phyloP scores from a whole-genome alignment of 2,329 filamentous ascomycete species.

The Colletotrichum shisoi region DNA sequence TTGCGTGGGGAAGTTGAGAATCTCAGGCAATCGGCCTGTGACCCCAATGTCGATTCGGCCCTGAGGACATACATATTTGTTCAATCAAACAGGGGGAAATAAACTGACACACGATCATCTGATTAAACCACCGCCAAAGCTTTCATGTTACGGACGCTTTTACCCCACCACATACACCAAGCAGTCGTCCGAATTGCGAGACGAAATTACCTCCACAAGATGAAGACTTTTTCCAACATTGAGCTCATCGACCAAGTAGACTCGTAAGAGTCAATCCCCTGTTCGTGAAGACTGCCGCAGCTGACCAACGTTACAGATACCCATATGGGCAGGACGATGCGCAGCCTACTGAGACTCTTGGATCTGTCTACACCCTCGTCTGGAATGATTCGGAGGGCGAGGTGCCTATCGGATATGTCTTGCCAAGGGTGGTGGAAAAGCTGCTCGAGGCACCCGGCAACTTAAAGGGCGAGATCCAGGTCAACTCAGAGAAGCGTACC shows the following conservation, averaged over 20 bases:
- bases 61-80: not conserved
- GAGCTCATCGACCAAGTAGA: conserved; percentile 64
- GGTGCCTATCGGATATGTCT: conserved; percentile 69
- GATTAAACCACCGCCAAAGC: not conserved
- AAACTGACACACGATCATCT: not conserved
- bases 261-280: conserved; percentile 53
- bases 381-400: conserved; percentile 70
- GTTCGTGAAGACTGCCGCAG: not conserved
- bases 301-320: conserved; percentile 63
- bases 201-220: conserved; percentile 38
- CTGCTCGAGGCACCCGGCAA: conserved; percentile 58
- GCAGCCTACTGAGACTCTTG: conserved; percentile 62
- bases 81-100: not conserved
- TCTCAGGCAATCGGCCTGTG: not conserved
- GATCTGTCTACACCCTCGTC: conserved; percentile 71
- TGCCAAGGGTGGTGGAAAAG: conserved; percentile 58
- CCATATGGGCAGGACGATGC: conserved; percentile 73
- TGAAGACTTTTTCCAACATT: conserved; percentile 51
- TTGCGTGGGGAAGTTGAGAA: not conserved
- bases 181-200: conserved; percentile 17
- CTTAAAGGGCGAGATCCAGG: conserved; percentile 65
- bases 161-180: not conserved
- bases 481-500: conserved; percentile 67
- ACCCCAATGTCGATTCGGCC: not conserved
- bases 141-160: conserved; percentile 6